Percentiles rank a stretch among this genome's conserved stretches.
phyloP scores from a whole-genome alignment of 2,329 filamentous ascomycete genomes.

The Xylariales sp. region DNA sequence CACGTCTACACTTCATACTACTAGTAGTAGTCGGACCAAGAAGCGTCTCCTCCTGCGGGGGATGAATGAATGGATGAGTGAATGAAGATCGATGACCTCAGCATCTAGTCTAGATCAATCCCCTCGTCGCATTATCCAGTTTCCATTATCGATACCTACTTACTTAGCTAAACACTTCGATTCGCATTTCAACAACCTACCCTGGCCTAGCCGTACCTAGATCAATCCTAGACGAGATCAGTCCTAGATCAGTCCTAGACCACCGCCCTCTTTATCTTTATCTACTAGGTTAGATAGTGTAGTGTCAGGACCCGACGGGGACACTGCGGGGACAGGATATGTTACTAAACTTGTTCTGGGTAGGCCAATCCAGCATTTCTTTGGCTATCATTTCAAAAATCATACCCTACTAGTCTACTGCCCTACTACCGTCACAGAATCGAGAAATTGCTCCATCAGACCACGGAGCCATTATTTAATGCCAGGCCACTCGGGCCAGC shows the following conservation, averaged over 20 bases:
- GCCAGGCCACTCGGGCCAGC: neutral
- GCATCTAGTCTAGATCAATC: constrained; percentile 1
- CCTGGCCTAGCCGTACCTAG: neutral
- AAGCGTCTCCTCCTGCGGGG: constrained; percentile 6
- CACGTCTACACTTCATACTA: neutral
- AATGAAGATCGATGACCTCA: constrained; percentile 29
- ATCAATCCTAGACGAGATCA: no score
- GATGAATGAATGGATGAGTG: neutral
- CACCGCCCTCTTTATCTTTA: neutral
- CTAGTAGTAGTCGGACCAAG: neutral
- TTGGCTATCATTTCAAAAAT: constrained; percentile 4
- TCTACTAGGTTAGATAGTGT: no score
- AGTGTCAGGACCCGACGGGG: neutral
- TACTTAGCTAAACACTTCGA: neutral
- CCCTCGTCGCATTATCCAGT: neutral
- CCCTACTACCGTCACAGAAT: neutral
- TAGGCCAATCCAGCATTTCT: constrained; percentile 12
- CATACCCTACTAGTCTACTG: neutral
- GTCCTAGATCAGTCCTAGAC: no score
- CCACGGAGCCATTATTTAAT: neutral
- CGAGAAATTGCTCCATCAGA: neutral
- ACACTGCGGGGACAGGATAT: neutral
- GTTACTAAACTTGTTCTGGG: constrained; percentile 31
- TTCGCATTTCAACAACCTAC: constrained; percentile 6
- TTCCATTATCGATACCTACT: constrained; percentile 7